Conservation (phyloP, 768 basidiomycete genomes). For the Suillus cothurnatus region DNA sequence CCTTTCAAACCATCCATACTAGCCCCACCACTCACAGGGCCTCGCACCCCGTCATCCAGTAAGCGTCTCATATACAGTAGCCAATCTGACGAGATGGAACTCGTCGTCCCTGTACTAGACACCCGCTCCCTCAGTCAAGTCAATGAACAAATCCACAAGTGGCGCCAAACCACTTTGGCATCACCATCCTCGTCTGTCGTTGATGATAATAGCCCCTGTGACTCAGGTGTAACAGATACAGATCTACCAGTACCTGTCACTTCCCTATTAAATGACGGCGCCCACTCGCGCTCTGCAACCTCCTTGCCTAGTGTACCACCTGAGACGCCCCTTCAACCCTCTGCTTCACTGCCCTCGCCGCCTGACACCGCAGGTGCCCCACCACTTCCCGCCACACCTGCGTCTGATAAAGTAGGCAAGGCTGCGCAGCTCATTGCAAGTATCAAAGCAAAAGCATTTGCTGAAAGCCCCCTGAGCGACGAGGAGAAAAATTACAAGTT, state of each 20-base stretch:
- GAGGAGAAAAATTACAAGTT: conserved; percentile 39
- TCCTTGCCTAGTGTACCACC: conserved; percentile 16
- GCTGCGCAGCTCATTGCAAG: conserved; percentile 61
- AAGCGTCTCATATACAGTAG: conserved; percentile 58
- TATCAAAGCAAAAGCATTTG: conserved; percentile 64
- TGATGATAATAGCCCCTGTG: conserved; percentile 7
- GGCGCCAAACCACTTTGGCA: conserved; percentile 40
- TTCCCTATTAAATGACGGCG: conserved; percentile 13
- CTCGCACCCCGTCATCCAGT: conserved; percentile 18
- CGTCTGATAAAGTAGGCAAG: conserved; percentile 41
- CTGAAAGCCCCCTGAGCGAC: conserved; percentile 47
- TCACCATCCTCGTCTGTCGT: conserved; percentile 18
- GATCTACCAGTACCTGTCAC: background rate
- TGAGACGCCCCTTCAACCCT: conserved; percentile 17
- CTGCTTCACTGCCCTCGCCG: conserved; percentile 24
- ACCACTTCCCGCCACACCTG: conserved; percentile 33
- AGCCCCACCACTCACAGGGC: conserved; percentile 29
- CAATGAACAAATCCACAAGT: conserved; percentile 43
- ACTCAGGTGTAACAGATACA: background rate
- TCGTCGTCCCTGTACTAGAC: conserved; percentile 35
- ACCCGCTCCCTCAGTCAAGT: conserved; percentile 31
- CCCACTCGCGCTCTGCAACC: conserved; percentile 9
- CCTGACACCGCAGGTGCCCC: conserved; percentile 21
- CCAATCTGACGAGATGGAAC: conserved; percentile 67
- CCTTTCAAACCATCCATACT: conserved; percentile 38